These are phyloP conservation scores for Saturnispora saitoi DNA, from an alignment of 805 yeast genomes.

Conservation along the genomic window DNA sequence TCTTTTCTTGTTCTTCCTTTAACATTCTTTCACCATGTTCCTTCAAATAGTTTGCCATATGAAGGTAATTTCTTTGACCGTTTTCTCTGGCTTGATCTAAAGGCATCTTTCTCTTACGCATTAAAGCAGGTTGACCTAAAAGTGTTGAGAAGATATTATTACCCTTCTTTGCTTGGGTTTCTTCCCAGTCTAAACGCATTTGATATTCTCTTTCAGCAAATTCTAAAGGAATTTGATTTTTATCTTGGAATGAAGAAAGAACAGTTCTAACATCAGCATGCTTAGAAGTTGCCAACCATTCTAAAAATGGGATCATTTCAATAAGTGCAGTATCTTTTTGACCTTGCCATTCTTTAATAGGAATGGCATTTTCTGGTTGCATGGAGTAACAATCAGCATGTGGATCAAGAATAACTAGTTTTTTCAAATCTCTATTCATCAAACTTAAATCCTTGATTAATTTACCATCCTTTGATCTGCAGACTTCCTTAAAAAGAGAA, in stretches of 20 bases:
- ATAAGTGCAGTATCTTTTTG: slow-evolving; percentile 70
- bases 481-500: slow-evolving; percentile 83
- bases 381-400: slow-evolving; percentile 60
- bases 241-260: slow-evolving; percentile 61
- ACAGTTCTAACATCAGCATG: slow-evolving; percentile 87
- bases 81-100: slow-evolving; percentile 84
- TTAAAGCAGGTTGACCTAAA: slow-evolving; percentile 50
- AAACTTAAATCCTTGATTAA: slow-evolving; percentile 82
- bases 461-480: slow-evolving; percentile 81
- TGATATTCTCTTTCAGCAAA: slow-evolving; percentile 68
- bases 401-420: slow-evolving; percentile 73
- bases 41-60: slow-evolving; percentile 55
- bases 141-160: slow-evolving; percentile 26
- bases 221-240: slow-evolving; percentile 63
- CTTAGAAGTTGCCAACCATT: slow-evolving; percentile 81
- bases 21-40: slow-evolving; percentile 59
- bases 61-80: slow-evolving; percentile 82
- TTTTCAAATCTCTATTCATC: slow-evolving; percentile 83
- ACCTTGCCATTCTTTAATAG: slow-evolving; percentile 82
- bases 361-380: slow-evolving; percentile 94
- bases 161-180: slow-evolving; percentile 34
- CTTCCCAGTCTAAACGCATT: slow-evolving; percentile 63
- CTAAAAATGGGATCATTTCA: slow-evolving; percentile 82
- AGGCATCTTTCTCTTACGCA: slow-evolving; percentile 59
- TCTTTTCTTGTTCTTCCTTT: slow-evolving; percentile 75